Percentiles rank a stretch among this genome's conserved stretches.
phyloP scores from a whole-genome alignment of 345 rosid species.

The Psidium guajava region DNA sequence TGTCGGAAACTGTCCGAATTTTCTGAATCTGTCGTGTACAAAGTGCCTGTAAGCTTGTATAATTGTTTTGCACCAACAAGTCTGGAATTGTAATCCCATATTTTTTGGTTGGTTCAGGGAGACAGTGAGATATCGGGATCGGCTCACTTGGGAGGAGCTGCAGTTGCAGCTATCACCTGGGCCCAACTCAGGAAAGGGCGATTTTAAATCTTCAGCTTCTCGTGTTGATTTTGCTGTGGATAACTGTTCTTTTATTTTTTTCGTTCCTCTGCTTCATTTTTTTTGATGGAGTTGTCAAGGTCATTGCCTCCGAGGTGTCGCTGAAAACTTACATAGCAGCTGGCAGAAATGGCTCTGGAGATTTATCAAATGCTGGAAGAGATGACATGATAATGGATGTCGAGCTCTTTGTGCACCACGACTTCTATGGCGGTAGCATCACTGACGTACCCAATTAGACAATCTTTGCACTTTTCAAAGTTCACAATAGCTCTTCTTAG shows the following conservation, averaged over 20 bases:
- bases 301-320: slow-evolving; percentile 16
- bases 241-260: slow-evolving; percentile 29
- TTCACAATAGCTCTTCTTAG: not conserved
- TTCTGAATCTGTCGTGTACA: not conserved
- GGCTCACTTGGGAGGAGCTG: slow-evolving; percentile 91
- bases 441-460: not conserved
- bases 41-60: not conserved
- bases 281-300: slow-evolving; percentile 11
- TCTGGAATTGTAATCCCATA: not conserved
- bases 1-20: not conserved
- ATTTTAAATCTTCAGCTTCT: not conserved
- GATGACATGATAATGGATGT: slow-evolving; percentile 27
- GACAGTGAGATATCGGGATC: slow-evolving; percentile 74
- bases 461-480: not conserved
- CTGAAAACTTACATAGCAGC: slow-evolving; percentile 45
- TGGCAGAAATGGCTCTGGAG: slow-evolving; percentile 33
- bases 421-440: not conserved
- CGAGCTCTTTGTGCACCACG: slow-evolving; percentile 30
- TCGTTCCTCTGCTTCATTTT: not conserved
- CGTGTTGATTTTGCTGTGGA: slow-evolving; percentile 16
- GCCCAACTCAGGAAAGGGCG: slow-evolving; percentile 53
- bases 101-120: slow-evolving; percentile 27
- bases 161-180: slow-evolving; percentile 82
- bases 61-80: not conserved
- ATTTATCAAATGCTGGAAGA: slow-evolving; percentile 30